Evolutionary conservation across 768 basidiomycete species (phyloP).

Genomic region (Coprinopsis sp.): DNA sequence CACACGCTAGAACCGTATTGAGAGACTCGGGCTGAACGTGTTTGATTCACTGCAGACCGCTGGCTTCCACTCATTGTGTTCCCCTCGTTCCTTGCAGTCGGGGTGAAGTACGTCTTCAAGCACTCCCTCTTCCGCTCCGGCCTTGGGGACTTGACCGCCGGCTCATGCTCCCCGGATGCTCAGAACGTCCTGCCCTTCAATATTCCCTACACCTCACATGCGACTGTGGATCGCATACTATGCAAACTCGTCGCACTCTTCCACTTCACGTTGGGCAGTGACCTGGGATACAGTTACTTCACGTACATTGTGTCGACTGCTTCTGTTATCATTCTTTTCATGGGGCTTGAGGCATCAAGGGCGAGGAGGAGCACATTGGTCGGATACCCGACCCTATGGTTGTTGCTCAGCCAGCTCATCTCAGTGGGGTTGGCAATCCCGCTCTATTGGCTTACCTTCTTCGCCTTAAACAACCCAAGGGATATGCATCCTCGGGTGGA

Average conservation of each 20-base stretch:
- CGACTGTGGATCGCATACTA: constrained; percentile 34
- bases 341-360: constrained; percentile 42
- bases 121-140: constrained; percentile 28
- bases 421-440: constrained; percentile 42
- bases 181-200: constrained; percentile 24
- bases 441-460: constrained; percentile 44
- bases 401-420: constrained; percentile 36
- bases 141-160: constrained; percentile 21
- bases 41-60: constrained; percentile 10
- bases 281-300: constrained; percentile 26
- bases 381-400: constrained; percentile 37
- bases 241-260: constrained; percentile 47
- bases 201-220: constrained; percentile 34
- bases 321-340: constrained; percentile 35
- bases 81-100: constrained; percentile 31
- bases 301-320: constrained; percentile 33
- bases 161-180: constrained; percentile 26
- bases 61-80: constrained; percentile 35
- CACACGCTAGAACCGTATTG: background rate
- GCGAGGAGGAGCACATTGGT: constrained; percentile 29
- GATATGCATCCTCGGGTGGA: constrained; percentile 16
- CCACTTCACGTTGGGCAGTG: constrained; percentile 33
- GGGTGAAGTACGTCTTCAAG: constrained; percentile 30
- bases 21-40: background rate
- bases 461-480: constrained; percentile 30